Evolutionary conservation across 2,329 filamentous ascomycete species (phyloP).

Genomic region (Diaporthe sp.): DNA sequence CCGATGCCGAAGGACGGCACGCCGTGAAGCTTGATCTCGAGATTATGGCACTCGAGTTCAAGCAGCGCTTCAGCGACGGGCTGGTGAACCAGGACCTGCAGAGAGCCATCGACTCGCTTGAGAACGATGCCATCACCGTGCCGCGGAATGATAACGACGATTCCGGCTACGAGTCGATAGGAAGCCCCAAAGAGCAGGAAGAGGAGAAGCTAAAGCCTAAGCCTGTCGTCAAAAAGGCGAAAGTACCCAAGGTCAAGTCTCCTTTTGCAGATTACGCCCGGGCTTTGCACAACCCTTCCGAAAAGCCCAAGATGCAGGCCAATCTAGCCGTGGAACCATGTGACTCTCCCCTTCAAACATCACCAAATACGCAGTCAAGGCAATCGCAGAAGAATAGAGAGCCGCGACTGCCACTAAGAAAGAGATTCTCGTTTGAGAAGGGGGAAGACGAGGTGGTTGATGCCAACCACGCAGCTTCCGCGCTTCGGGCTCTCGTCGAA

Average conservation of each 20-base stretch:
- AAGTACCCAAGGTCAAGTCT: not conserved
- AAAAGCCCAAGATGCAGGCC: not conserved
- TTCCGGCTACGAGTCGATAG: not conserved
- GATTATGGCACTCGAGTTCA: constrained; percentile 19
- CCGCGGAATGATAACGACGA: not conserved
- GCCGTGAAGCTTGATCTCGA: constrained; percentile 17
- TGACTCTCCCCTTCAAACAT: not conserved
- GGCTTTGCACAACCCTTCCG: not conserved
- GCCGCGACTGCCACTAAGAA: not conserved
- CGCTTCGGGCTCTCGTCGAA: not conserved
- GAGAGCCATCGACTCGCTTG: not conserved
- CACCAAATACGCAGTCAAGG: not conserved
- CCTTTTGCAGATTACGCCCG: not conserved
- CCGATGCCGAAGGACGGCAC: not conserved
- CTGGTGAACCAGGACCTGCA: constrained; percentile 2
- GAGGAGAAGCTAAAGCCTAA: not conserved
- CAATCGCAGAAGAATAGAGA: too few relatives aligned
- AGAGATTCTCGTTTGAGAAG: not conserved
- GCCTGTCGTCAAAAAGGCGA: not conserved
- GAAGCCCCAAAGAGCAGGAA: not conserved
- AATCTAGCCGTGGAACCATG: not conserved
- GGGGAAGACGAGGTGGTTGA: not conserved
- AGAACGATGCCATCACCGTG: not conserved
- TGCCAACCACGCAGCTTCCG: not conserved
- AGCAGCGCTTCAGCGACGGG: not conserved